Conservation (phyloP, 495 filamentous ascomycete species). For the Recurvomyces mirabilis region DNA sequence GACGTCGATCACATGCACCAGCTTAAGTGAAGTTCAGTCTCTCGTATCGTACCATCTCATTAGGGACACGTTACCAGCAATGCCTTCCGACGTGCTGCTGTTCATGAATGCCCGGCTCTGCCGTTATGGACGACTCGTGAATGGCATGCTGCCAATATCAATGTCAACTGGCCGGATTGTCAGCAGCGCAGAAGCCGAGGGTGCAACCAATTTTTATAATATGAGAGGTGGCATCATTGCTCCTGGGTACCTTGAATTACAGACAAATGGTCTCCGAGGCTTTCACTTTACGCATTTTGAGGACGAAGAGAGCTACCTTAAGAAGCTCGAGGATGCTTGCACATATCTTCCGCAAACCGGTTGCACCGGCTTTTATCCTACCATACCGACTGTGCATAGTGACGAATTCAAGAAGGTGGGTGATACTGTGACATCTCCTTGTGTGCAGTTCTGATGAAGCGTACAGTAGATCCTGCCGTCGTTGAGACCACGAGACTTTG, state of each 20-base stretch:
- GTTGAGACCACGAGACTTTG: slow-evolving; percentile 25
- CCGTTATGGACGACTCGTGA: slow-evolving; percentile 32
- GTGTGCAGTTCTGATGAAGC: background rate
- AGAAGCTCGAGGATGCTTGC: slow-evolving; percentile 26
- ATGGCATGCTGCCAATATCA: no score
- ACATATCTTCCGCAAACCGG: slow-evolving; percentile 31
- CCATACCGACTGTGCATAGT: slow-evolving; percentile 30
- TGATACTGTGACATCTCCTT: no score
- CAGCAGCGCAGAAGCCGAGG: no score
- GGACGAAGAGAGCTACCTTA: slow-evolving; percentile 25
- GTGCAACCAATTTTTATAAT: no score
- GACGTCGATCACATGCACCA: no score
- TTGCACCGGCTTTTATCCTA: slow-evolving; percentile 33
- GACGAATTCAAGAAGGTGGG: slow-evolving; percentile 32
- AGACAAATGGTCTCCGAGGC: slow-evolving; percentile 33
- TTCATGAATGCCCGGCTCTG: slow-evolving; percentile 37
- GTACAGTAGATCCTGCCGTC: slow-evolving; percentile 30
- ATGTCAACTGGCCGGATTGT: no score
- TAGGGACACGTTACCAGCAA: no score
- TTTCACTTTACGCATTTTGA: slow-evolving; percentile 35
- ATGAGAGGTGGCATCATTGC: slow-evolving; percentile 35
- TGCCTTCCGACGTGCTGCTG: slow-evolving; percentile 15
- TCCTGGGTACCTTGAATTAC: slow-evolving; percentile 33
- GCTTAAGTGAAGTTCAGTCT: no score
- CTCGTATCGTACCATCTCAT: no score